A percentile compares a stretch with the other conserved stretches of the same genome.
Conservation (phyloP, 208 protist genomes). For the Wallacemonas sp. region DNA sequence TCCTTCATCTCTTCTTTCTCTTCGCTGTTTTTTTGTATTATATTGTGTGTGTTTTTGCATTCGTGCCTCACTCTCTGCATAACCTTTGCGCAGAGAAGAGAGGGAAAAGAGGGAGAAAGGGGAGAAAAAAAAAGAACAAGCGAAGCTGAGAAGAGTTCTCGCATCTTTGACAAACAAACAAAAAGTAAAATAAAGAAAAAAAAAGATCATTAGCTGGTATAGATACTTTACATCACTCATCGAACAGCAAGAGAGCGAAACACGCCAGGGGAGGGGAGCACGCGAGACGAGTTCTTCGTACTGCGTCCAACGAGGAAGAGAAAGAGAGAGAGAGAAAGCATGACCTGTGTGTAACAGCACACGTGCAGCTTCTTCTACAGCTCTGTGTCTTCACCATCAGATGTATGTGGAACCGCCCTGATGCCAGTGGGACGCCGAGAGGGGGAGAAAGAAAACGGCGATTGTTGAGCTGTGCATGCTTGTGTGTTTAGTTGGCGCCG, state of each 20-base stretch:
- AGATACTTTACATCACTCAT: neutral
- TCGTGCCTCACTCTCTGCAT: neutral
- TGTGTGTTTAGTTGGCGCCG: constrained; percentile 38
- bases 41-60: neutral
- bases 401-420: too few species aligned
- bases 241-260: constrained; percentile 3
- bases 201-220: neutral
- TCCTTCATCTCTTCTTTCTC: neutral
- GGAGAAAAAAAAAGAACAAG: neutral
- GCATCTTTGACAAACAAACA: neutral
- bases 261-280: neutral
- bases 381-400: too few species aligned
- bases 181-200: constrained; percentile 3
- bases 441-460: too few species aligned
- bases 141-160: too few species aligned
- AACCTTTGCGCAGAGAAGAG: constrained; percentile 1
- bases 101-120: neutral
- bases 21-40: neutral
- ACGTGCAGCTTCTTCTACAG: too few species aligned
- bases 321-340: too few species aligned
- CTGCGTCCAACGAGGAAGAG: neutral
- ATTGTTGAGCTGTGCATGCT: too few species aligned
- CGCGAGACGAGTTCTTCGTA: neutral
- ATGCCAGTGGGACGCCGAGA: too few species aligned
- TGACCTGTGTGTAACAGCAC: too few species aligned